A percentile compares a stretch with the other conserved stretches of the same genome.
These are phyloP conservation scores for Pterulicium gracile DNA, from an alignment of 1,284 basidiomycete species.

Conservation along the genomic window DNA sequence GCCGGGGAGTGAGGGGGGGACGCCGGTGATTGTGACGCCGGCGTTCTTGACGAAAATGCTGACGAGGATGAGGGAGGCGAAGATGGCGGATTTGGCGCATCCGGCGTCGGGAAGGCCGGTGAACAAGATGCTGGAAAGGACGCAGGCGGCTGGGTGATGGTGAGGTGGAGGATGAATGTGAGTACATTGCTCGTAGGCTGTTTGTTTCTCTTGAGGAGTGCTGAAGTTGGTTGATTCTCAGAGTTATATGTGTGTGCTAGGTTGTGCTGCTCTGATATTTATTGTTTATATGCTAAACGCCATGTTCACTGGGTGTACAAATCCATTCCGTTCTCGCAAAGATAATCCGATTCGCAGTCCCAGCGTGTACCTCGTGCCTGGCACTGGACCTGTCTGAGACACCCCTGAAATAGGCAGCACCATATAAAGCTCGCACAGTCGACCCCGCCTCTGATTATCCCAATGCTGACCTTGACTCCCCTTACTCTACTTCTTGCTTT, in stretches of 20 bases:
- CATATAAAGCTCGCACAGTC: not conserved
- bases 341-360: too few relatives aligned
- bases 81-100: constrained; percentile 50
- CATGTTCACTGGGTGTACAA: not conserved
- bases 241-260: not conserved
- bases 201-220: not conserved
- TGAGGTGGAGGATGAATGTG: not conserved
- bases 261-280: not conserved
- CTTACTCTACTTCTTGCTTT: not conserved
- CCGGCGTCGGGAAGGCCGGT: constrained; percentile 34
- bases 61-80: constrained; percentile 57
- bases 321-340: too few relatives aligned
- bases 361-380: too few relatives aligned
- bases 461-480: not conserved
- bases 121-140: constrained; percentile 60
- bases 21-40: constrained; percentile 33
- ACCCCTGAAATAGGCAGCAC: too few relatives aligned
- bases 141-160: constrained; percentile 22
- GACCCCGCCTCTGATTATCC: not conserved
- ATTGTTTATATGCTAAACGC: not conserved
- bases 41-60: constrained; percentile 42
- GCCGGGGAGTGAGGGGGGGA: constrained; percentile 14
- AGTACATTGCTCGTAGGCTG: not conserved
- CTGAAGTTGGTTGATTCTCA: not conserved
- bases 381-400: too few relatives aligned